A percentile compares a stretch with the other conserved stretches of the same genome.
Evolutionary conservation across 306 rosid genomes (phyloP).

Genomic region (Arachis stenosperma): DNA sequence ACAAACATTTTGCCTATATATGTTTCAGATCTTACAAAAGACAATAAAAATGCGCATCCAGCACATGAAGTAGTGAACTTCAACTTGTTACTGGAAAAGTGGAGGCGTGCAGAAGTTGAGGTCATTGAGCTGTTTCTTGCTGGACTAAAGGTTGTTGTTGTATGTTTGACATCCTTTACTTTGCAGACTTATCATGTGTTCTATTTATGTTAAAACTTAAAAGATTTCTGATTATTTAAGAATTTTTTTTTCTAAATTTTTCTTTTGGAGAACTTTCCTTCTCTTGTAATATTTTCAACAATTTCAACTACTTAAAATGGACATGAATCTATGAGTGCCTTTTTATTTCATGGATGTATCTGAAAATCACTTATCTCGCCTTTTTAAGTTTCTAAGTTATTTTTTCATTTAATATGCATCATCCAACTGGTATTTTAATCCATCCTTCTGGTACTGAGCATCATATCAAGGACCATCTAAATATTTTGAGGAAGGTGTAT

Average conservation of each 20-base stretch:
- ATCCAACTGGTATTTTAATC: slow-evolving; percentile 55
- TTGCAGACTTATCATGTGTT: slow-evolving; percentile 3
- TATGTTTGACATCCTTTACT: slow-evolving; percentile 51
- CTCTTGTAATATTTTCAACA: slow-evolving; percentile 13
- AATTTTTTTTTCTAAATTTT: no score
- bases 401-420: slow-evolving; percentile 47
- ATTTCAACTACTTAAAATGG: slow-evolving; percentile 30
- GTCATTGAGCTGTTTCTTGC: slow-evolving; percentile 59
- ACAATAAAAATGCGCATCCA: slow-evolving; percentile 48
- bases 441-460: slow-evolving; percentile 74
- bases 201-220: neutral
- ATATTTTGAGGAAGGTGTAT: slow-evolving; percentile 44
- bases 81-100: slow-evolving; percentile 66
- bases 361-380: slow-evolving; percentile 1
- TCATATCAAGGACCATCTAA: slow-evolving; percentile 44
- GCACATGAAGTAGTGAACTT: slow-evolving; percentile 63
- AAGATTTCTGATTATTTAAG: slow-evolving; percentile 9
- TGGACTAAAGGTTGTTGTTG: slow-evolving; percentile 53
- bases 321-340: slow-evolving; percentile 12
- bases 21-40: slow-evolving; percentile 50
- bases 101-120: slow-evolving; percentile 90
- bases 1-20: slow-evolving; percentile 73
- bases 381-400: slow-evolving; percentile 24
- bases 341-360: neutral
- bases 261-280: slow-evolving; percentile 21